phyloP scores from a whole-genome alignment of 2,329 filamentous ascomycete genomes.

The Aspergillus piperis region DNA sequence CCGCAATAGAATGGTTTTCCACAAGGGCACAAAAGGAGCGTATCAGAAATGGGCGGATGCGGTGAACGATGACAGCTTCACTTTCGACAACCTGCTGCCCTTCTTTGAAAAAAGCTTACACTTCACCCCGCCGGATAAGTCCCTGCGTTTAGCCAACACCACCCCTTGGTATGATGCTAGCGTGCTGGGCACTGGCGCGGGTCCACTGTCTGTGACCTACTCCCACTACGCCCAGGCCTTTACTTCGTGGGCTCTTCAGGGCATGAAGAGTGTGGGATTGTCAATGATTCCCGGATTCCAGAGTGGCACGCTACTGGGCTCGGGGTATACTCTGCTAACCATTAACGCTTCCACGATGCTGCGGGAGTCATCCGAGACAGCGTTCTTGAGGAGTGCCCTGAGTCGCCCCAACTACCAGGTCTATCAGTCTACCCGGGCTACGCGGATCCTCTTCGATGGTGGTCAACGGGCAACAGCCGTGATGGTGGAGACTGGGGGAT shows the following conservation, averaged over 20 bases:
- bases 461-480: slow-evolving; percentile 3
- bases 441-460: slow-evolving; percentile 15
- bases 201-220: neutral
- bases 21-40: slow-evolving; percentile 29
- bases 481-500: slow-evolving; percentile 4
- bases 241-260: neutral
- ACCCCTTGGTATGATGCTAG: neutral
- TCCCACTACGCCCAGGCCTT: neutral
- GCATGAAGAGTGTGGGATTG: neutral
- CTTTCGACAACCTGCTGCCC: slow-evolving; percentile 10
- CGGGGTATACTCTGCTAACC: neutral
- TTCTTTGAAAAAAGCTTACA: slow-evolving; percentile 13
- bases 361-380: slow-evolving; percentile 20
- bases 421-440: slow-evolving; percentile 12
- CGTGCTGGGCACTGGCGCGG: neutral
- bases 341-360: neutral
- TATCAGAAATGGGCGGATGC: slow-evolving; percentile 37
- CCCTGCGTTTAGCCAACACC: neutral
- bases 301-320: neutral
- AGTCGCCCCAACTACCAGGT: slow-evolving; percentile 17
- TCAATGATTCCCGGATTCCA: neutral
- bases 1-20: slow-evolving; percentile 29
- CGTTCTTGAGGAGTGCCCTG: slow-evolving; percentile 1
- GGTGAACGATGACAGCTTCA: slow-evolving; percentile 28
- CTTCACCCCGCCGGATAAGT: slow-evolving; percentile 1